Percentiles rank a stretch among this genome's conserved stretches.
These are phyloP conservation scores for Pugionium cornutum DNA, from an alignment of 345 rosid species.

Conservation along the genomic window DNA sequence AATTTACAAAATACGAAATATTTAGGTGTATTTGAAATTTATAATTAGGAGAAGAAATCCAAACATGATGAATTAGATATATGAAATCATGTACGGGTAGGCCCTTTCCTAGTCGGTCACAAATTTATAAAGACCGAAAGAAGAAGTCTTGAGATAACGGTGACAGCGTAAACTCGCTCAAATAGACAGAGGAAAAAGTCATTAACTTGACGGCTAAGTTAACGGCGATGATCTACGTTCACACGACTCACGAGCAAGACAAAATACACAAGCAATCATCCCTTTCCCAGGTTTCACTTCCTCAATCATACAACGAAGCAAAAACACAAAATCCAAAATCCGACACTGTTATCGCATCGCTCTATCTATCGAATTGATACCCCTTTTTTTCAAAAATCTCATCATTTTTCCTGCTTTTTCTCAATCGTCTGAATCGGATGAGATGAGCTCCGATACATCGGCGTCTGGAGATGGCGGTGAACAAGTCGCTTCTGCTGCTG, in stretches of 20 bases:
- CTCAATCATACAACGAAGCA: conserved; percentile 29
- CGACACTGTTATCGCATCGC: not conserved
- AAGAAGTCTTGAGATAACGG: conserved; percentile 33
- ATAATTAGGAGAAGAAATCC: too few relatives aligned
- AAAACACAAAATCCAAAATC: conserved; percentile 10
- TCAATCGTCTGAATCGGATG: conserved; percentile 28
- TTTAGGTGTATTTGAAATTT: too few relatives aligned
- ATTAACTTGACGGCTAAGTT: conserved; percentile 40
- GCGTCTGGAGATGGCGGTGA: conserved; percentile 43
- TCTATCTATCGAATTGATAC: conserved; percentile 5
- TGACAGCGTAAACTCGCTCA: conserved; percentile 22
- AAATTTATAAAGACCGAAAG: not conserved
- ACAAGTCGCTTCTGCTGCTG: conserved; percentile 30
- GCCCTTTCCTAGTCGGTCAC: conserved; percentile 15
- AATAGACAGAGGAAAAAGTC: conserved; percentile 41
- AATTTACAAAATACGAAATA: too few relatives aligned
- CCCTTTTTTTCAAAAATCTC: not conserved
- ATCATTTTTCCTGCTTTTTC: not conserved
- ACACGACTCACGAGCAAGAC: conserved; percentile 5
- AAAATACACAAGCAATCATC: conserved; percentile 9
- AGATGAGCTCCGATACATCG: conserved; percentile 60
- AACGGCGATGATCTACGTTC: conserved; percentile 37
- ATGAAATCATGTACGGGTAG: not conserved
- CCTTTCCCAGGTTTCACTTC: conserved; percentile 14
- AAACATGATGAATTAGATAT: not conserved